Base-by-base conservation (phyloP, 306 rosid species). In the Alnus glutinosa region DNA sequence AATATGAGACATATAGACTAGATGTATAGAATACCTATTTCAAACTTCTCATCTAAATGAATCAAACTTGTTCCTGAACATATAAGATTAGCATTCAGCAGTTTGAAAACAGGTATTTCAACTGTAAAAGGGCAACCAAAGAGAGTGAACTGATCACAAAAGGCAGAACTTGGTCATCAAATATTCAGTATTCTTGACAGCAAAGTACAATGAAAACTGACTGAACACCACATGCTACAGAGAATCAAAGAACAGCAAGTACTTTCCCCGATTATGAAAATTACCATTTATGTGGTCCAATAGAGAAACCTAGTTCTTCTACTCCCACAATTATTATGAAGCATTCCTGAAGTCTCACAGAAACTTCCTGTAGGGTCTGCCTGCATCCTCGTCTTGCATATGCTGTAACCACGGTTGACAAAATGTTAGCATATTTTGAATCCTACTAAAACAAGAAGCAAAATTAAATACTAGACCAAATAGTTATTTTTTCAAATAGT, bases 331-430 rank as follows among this genome's bases (percentile, higher is more conserved):
- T 89, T 86, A 89, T 84, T 86, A 78, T 78, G 59, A 80, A 85
- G 54, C 74, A 49, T n/a, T 51, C 44, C 50, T 16, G 6, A 44
- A 51, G 30, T 57, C 85, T 89, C 87, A 92, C 54, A 90, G 51
- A 84, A 94, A 94, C 85, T 92, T 94, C 86, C 96, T 84, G 92
- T 94, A 88, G 0, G 98, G 94, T 77, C 96, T 79, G 73, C 97
- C 97, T 39, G 89, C 89, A 82, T 94, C 98, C 79, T 94, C 98
- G 78, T 94, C 98, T 88, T 94, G 98, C 96, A 92, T 92, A 78
- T 92, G 96, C 97, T 92, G 93, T 66, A 77, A 82, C 67, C 71
- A 80, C 2, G 9, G 7, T 7, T 42, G 44, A 74, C 15, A 66
- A 77, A 75, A 30, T 39, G 69, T 74, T 19, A 51, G 9, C 34